Conservation (phyloP, 2,329 filamentous ascomycete genomes). For the Didymella segeticola region DNA sequence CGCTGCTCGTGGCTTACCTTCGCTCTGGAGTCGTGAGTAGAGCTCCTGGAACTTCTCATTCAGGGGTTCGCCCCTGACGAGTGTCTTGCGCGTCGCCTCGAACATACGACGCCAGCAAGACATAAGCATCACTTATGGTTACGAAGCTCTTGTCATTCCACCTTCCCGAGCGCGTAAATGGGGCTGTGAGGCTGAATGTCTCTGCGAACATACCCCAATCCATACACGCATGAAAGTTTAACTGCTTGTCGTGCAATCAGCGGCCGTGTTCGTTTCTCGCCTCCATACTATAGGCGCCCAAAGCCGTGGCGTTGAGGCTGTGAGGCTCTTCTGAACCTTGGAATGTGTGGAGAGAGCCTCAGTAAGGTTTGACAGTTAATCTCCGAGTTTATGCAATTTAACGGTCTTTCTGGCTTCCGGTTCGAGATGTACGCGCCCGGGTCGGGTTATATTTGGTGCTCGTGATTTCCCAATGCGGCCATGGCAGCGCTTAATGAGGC, state of each 20-base stretch:
- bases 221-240: background rate
- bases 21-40: background rate
- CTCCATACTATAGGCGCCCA: background rate
- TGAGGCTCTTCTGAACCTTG: conserved; percentile 13
- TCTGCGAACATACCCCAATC: conserved; percentile 2
- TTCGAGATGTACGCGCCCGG: conserved; percentile 23
- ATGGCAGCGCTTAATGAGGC: conserved; percentile 46
- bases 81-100: background rate
- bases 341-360: conserved; percentile 17
- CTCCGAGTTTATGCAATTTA: conserved; percentile 38
- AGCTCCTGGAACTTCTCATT: too few species aligned
- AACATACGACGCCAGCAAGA: background rate
- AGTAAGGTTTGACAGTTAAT: conserved; percentile 30
- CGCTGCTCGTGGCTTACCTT: background rate
- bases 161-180: conserved; percentile 4
- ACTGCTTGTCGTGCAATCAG: background rate
- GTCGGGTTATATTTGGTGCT: conserved; percentile 45
- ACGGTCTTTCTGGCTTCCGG: conserved; percentile 32
- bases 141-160: background rate
- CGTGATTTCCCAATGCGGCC: conserved; percentile 32
- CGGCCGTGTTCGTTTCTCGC: background rate
- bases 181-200: conserved; percentile 6
- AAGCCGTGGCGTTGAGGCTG: conserved; percentile 10
- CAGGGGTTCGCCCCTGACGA: background rate
- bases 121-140: background rate